A percentile compares a stretch with the other conserved stretches of the same genome.
Evolutionary conservation across 805 yeast species (phyloP).

Genomic region (Sugiyamaella marilandica): DNA sequence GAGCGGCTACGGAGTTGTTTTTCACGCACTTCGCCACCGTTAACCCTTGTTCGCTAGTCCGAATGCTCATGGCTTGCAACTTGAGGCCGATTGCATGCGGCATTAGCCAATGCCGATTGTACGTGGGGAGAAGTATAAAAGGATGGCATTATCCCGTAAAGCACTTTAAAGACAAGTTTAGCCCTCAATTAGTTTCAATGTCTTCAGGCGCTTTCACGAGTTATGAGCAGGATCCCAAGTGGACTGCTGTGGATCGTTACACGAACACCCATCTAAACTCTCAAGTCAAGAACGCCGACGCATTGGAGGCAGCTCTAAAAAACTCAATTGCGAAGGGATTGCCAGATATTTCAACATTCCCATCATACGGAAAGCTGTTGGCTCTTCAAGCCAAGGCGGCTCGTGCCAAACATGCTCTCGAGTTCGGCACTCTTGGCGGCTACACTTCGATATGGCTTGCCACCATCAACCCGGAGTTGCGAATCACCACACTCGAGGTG

Average conservation of each 20-base stretch:
- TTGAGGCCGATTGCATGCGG: too few relatives aligned
- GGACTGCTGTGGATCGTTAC: slow-evolving; percentile 6
- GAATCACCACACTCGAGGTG: slow-evolving; percentile 12
- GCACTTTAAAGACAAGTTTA: too few relatives aligned
- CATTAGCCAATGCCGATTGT: too few relatives aligned
- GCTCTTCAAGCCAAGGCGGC: slow-evolving; percentile 7
- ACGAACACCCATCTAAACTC: slow-evolving; percentile 6
- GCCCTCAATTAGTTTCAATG: too few relatives aligned
- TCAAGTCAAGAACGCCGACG: slow-evolving; percentile 3
- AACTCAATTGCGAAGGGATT: slow-evolving; percentile 12
- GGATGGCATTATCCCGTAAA: too few relatives aligned
- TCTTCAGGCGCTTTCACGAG: slow-evolving; percentile 1
- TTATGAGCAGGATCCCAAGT: slow-evolving; percentile 6
- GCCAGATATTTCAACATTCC: slow-evolving; percentile 15
- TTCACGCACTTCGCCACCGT: too few relatives aligned
- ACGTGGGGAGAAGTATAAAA: too few relatives aligned
- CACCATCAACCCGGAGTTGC: slow-evolving; percentile 12
- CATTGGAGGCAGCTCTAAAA: slow-evolving; percentile 1
- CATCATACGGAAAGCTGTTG: slow-evolving; percentile 14
- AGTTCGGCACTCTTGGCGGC: slow-evolving; percentile 18
- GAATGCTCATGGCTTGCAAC: too few relatives aligned
- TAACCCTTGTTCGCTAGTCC: too few relatives aligned
- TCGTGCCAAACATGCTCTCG: slow-evolving; percentile 14
- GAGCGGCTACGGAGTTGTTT: too few relatives aligned
- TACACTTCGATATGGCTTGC: slow-evolving; percentile 16